A percentile compares a stretch with the other conserved stretches of the same genome.
phyloP scores from a whole-genome alignment of 306 rosid genomes.

The Prunus persica region DNA sequence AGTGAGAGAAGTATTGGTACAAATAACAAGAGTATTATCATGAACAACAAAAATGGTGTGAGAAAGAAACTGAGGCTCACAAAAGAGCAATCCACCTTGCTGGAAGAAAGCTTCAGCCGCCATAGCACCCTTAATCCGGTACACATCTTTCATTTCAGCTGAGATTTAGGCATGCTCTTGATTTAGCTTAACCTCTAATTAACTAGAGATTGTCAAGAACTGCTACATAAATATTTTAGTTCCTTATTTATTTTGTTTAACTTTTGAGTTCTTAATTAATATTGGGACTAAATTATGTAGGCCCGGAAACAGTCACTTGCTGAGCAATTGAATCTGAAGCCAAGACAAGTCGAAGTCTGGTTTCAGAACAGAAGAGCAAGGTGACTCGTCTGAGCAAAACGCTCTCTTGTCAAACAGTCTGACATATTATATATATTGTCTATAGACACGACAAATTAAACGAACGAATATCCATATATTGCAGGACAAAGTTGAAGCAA shows the following conservation, averaged over 20 bases:
- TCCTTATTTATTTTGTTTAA: conserved; percentile 2
- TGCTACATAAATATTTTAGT: not conserved
- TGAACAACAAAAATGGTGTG: conserved; percentile 3
- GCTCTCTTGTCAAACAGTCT: not conserved
- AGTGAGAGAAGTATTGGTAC: conserved; percentile 4
- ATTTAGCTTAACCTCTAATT: not conserved
- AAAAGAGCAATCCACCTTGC: conserved; percentile 59
- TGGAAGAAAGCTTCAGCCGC: conserved; percentile 68
- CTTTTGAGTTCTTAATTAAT: not conserved
- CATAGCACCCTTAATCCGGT: conserved; percentile 68
- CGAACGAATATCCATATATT: not conserved
- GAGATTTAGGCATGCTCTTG: not conserved
- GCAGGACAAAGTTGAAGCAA: conserved; percentile 86
- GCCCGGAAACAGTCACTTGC: conserved; percentile 69
- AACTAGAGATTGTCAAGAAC: not conserved
- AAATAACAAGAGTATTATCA: not conserved
- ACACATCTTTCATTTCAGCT: not conserved
- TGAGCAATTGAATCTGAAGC: conserved; percentile 58
- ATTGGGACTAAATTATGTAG: conserved; percentile 39
- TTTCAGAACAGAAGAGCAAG: conserved; percentile 95
- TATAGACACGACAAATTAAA: not conserved
- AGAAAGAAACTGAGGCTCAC: conserved; percentile 75
- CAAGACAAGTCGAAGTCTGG: conserved; percentile 96
- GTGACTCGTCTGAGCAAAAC: conserved; percentile 18
- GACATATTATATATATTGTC: not conserved